Conservation (phyloP, 139 green algal genomes). For the Asterochloris erici region DNA sequence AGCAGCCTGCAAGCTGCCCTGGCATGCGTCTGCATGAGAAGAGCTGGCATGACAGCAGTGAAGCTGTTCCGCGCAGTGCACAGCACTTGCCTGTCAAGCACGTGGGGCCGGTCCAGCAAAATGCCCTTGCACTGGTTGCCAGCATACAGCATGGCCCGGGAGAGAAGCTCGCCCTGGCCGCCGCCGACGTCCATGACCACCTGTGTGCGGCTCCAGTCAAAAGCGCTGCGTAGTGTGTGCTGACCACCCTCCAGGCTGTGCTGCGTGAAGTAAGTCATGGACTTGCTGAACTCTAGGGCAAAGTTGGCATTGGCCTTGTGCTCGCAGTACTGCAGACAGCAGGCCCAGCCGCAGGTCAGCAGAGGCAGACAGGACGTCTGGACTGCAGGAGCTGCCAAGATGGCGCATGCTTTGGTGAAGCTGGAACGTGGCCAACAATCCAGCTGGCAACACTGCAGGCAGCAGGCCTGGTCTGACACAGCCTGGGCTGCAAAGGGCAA, state of each 20-base stretch:
- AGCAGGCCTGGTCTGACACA: not conserved
- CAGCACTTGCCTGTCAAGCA: slow-evolving; percentile 18
- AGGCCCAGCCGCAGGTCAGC: not conserved
- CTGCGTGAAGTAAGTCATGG: slow-evolving; percentile 36
- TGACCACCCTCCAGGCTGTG: slow-evolving; percentile 26
- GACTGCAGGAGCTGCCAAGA: not conserved
- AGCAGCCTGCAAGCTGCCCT: not conserved
- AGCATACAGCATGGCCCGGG: slow-evolving; percentile 20
- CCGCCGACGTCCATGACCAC: slow-evolving; percentile 32
- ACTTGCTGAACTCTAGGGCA: slow-evolving; percentile 23
- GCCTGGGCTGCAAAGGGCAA: too few species aligned
- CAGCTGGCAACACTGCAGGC: not conserved
- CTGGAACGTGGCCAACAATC: not conserved
- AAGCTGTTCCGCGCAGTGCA: not conserved
- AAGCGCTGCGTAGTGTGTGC: slow-evolving; percentile 12
- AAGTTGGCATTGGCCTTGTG: slow-evolving; percentile 19
- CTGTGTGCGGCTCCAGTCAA: slow-evolving; percentile 18
- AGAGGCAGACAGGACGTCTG: not conserved
- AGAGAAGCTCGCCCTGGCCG: slow-evolving; percentile 24
- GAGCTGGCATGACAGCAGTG: not conserved
- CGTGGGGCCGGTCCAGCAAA: slow-evolving; percentile 23
- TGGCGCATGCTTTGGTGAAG: not conserved
- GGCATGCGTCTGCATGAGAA: not conserved
- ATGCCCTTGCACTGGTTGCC: slow-evolving; percentile 3
- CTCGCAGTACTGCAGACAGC: slow-evolving; percentile 30